Conservation (phyloP, 2,329 filamentous ascomycete species). For the Lachnellula subtilissima region DNA sequence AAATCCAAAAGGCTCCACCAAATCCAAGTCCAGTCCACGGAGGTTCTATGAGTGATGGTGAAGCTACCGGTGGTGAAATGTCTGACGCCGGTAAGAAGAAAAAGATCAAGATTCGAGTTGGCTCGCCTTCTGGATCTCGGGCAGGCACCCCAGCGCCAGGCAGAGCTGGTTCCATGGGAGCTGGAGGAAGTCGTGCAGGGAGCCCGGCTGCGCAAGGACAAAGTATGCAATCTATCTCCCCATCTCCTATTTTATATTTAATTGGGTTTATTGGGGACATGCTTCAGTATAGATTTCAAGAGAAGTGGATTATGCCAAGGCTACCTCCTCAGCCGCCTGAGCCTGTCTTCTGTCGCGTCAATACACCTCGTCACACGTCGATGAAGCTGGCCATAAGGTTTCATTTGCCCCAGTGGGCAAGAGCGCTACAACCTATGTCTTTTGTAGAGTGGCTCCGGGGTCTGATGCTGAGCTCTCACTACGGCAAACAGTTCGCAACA, state of each 20-base stretch:
- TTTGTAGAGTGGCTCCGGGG: background rate
- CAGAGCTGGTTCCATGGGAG: slow-evolving; percentile 14
- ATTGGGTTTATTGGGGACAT: background rate
- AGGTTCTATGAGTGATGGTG: slow-evolving; percentile 66
- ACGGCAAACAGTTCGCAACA: background rate
- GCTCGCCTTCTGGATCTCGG: slow-evolving; percentile 51
- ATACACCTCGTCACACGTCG: background rate
- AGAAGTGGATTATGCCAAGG: background rate
- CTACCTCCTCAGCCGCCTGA: background rate
- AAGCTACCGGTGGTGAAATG: slow-evolving; percentile 65
- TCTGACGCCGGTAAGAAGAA: slow-evolving; percentile 58
- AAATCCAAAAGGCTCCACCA: slow-evolving; percentile 23
- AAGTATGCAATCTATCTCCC: slow-evolving; percentile 9
- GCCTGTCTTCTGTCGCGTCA: background rate
- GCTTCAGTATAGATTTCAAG: background rate
- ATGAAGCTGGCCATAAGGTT: background rate
- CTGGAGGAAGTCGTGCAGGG: slow-evolving; percentile 28
- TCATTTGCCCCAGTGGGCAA: background rate
- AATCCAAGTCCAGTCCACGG: slow-evolving; percentile 35
- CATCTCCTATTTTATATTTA: background rate
- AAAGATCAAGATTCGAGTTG: slow-evolving; percentile 49
- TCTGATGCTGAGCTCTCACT: background rate
- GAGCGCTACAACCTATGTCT: background rate
- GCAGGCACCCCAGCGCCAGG: slow-evolving; percentile 51
- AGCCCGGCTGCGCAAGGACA: slow-evolving; percentile 24